Base-by-base conservation (phyloP, 2,329 filamentous ascomycete species). In the Alternaria triticina region DNA sequence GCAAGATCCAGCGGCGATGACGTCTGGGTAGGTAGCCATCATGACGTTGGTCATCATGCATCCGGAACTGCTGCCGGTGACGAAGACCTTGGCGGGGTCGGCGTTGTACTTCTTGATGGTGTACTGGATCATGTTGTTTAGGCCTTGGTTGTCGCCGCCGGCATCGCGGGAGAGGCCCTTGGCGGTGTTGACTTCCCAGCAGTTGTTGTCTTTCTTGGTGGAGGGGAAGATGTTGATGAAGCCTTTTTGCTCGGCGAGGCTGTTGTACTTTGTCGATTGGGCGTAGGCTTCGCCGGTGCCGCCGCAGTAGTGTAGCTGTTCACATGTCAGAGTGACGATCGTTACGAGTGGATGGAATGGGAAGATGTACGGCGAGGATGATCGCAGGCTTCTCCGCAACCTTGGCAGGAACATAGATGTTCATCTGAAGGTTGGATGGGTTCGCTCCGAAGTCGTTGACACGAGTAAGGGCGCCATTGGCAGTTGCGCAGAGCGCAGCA, bases 141-240 rank as follows among this genome's bases (percentile, higher is more conserved):
- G 85, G 3, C 83, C 81, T 52, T 84, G 82, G 62, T 82, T 85
- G 74, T 89, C 86, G 5, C 86, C 86, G 43, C 86, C 86, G 6
- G 84, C 86, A 52, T 85, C 81, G 70, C 87, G 87, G 2, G 83
- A 86, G 3, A 90, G 82, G 0, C 86, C 80, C 8, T 79, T 82
- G 7, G 79, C 79, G 2, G 83, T 87, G 22, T 85, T 85, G 15
- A 89, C 86, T 59, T 89, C 87, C 87, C 87, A 89, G 80, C 87
- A 89, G 61, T 72, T 75, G 40, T 73, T 84, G 56, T 79, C 77
- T 61, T 85, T 84, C 0, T 83, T 84, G 4, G 84, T 84, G 54
- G 83, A 77, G 0, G 86, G 86, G 74, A 86, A 89, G 70, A 89
- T 86, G 60, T 86, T 82, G 58, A 90, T 87, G 76, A 86, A 89